Conservation (phyloP, 2,329 filamentous ascomycete species). For the Tolypocladium ovalisporum region DNA sequence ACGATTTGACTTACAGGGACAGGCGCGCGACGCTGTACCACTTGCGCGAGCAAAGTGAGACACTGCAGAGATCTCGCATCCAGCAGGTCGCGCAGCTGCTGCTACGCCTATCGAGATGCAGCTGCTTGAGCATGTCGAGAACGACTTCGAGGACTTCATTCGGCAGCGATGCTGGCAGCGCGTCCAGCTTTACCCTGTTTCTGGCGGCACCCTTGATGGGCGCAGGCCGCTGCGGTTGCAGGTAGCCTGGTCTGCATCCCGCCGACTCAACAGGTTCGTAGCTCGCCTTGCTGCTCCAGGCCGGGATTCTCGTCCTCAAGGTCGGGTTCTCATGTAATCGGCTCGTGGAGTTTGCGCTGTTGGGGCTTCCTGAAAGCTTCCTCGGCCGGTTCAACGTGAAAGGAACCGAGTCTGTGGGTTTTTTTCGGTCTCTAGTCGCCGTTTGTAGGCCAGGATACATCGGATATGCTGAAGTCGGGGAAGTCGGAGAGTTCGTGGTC, state of each 20-base stretch:
- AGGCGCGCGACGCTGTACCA: conserved; percentile 39
- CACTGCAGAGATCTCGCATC: conserved; percentile 48
- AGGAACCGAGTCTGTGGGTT: conserved; percentile 11
- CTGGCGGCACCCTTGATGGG: conserved; percentile 1
- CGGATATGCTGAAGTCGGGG: conserved; percentile 14
- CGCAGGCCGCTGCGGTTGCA: conserved; percentile 3
- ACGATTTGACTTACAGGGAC: conserved; percentile 32
- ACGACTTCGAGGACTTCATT: conserved; percentile 48
- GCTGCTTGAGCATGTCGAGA: conserved; percentile 38
- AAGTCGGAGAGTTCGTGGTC: conserved; percentile 8
- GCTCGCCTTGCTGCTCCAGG: conserved; percentile 26
- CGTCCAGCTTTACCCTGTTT: conserved; percentile 25
- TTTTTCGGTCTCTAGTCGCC: conserved; percentile 10
- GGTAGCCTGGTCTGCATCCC: conserved; percentile 3
- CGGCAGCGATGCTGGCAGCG: conserved; percentile 43
- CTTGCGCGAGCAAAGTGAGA: conserved; percentile 39
- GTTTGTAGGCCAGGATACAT: conserved; percentile 21
- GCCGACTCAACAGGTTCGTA: conserved; percentile 27
- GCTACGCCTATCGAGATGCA: conserved; percentile 36
- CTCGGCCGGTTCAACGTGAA: conserved; percentile 23
- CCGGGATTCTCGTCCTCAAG: conserved; percentile 14
- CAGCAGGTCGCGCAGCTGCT: conserved; percentile 52
- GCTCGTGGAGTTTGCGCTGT: background rate
- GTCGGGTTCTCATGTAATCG: conserved; percentile 12
- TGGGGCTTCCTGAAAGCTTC: conserved; percentile 17